These are phyloP conservation scores for Kazachstania sp. DNA, from an alignment of 1,139 yeast genomes.

Conservation along the genomic window DNA sequence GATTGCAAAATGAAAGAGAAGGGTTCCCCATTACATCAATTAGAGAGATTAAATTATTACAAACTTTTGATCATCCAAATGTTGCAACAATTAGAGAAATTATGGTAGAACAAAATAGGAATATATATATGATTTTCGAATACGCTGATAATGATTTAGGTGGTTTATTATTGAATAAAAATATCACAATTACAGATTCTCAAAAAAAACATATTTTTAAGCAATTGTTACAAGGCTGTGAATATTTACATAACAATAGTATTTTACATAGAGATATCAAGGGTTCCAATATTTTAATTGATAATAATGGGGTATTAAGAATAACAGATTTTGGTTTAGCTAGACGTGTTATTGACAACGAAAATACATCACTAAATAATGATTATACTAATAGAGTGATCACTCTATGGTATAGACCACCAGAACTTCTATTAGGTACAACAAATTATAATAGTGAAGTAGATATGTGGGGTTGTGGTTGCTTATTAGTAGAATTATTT, in stretches of 20 bases:
- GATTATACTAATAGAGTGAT: slow-evolving; percentile 89
- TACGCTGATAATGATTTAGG: slow-evolving; percentile 91
- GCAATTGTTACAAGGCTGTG: slow-evolving; percentile 73
- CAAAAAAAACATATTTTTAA: slow-evolving; percentile 69
- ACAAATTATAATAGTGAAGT: slow-evolving; percentile 86
- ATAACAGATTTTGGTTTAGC: slow-evolving; percentile 96
- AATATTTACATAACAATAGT: slow-evolving; percentile 68
- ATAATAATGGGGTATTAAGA: slow-evolving; percentile 62
- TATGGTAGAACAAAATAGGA: slow-evolving; percentile 70
- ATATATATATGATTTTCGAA: slow-evolving; percentile 84
- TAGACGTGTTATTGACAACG: slow-evolving; percentile 45
- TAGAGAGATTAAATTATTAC: slow-evolving; percentile 80
- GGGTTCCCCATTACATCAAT: slow-evolving; percentile 96
- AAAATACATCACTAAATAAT: slow-evolving; percentile 1
- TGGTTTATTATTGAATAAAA: slow-evolving; percentile 76
- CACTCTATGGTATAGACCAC: slow-evolving; percentile 96
- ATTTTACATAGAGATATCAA: slow-evolving; percentile 91
- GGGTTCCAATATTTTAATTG: slow-evolving; percentile 80
- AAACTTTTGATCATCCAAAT: slow-evolving; percentile 77
- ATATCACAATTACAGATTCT: slow-evolving; percentile 49
- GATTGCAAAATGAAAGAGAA: slow-evolving; percentile 82
- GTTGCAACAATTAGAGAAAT: slow-evolving; percentile 77
- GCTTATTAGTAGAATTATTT: slow-evolving; percentile 76
- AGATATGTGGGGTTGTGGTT: slow-evolving; percentile 97
- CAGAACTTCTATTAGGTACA: slow-evolving; percentile 82